These are phyloP conservation scores for Metschnikowia matae DNA, from an alignment of 805 yeast species.

Conservation along the genomic window DNA sequence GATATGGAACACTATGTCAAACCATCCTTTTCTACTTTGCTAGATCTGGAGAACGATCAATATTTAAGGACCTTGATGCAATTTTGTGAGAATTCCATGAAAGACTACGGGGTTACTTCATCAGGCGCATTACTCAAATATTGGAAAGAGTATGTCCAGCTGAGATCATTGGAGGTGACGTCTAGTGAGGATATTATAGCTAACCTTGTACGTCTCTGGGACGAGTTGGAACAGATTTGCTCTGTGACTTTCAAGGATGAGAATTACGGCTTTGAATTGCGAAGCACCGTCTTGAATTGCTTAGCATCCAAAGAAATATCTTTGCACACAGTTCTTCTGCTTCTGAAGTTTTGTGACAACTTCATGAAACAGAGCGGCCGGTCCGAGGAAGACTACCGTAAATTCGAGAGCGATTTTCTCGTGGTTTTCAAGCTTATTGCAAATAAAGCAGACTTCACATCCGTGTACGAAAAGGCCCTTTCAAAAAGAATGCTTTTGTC, in stretches of 20 bases:
- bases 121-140: conserved; percentile 18
- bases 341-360: conserved; percentile 31
- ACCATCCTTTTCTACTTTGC: conserved; percentile 20
- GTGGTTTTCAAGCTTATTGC: conserved; percentile 30
- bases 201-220: conserved; percentile 15
- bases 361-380: conserved; percentile 21
- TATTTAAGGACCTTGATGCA: conserved; percentile 4
- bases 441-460: conserved; percentile 32
- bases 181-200: conserved; percentile 7
- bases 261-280: conserved; percentile 28
- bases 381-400: conserved; percentile 12
- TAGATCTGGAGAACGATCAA: conserved; percentile 4
- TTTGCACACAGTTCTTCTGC: conserved; percentile 17
- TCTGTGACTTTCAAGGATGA: conserved; percentile 10
- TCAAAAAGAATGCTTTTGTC: conserved; percentile 33
- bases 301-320: conserved; percentile 14
- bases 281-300: conserved; percentile 26
- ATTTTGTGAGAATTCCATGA: conserved; percentile 18
- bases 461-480: conserved; percentile 31
- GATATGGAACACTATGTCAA: conserved; percentile 22
- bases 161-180: background rate
- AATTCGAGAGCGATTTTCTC: conserved; percentile 19
- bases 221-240: conserved; percentile 12
- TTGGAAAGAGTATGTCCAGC: conserved; percentile 23
- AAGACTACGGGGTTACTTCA: conserved; percentile 21